Percentiles rank a stretch among this genome's conserved stretches.
These are phyloP conservation scores for Daldinia caldariorum DNA, from an alignment of 495 filamentous ascomycete species.

Conservation along the genomic window DNA sequence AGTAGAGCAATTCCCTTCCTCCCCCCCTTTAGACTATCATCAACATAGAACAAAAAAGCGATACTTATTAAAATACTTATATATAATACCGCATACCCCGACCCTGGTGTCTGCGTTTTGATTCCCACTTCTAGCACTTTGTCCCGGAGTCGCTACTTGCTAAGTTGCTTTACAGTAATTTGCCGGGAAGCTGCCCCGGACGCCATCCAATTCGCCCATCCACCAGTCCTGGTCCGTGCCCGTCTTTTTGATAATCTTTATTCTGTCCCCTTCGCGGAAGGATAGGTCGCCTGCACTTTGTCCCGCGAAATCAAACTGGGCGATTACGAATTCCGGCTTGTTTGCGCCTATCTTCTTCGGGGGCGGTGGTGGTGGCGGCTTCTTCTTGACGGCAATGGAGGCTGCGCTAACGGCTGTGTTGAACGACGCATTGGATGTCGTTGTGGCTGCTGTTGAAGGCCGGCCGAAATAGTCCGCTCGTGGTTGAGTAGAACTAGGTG, in stretches of 20 bases:
- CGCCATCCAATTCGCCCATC: conserved; percentile 84
- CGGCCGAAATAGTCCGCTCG: conserved; percentile 65
- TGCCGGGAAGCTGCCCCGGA: conserved; percentile 83
- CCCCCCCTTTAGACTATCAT: not conserved
- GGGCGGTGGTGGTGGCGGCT: conserved; percentile 70
- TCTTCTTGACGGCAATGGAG: conserved; percentile 51
- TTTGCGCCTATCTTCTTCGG: conserved; percentile 61
- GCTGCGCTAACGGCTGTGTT: conserved; percentile 43
- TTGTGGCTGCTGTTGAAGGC: conserved; percentile 52
- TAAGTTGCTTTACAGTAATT: conserved; percentile 74
- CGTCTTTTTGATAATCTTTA: conserved; percentile 85
- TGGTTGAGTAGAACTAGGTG: conserved; percentile 40
- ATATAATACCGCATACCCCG: not conserved
- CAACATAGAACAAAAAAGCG: not conserved
- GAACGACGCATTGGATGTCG: conserved; percentile 48
- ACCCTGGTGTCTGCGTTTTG: not conserved
- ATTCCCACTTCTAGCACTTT: not conserved
- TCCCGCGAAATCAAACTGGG: conserved; percentile 81
- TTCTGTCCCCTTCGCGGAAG: conserved; percentile 86
- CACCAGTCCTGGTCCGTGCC: conserved; percentile 93
- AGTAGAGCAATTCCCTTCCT: not conserved
- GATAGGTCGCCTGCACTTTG: conserved; percentile 77
- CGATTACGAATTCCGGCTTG: conserved; percentile 73
- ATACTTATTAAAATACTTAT: conserved; percentile 1
- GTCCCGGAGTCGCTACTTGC: not conserved